These are phyloP conservation scores for Pecoramyces ruminantium DNA, from an alignment of 192 early-diverging fungal genomes.

Conservation along the genomic window DNA sequence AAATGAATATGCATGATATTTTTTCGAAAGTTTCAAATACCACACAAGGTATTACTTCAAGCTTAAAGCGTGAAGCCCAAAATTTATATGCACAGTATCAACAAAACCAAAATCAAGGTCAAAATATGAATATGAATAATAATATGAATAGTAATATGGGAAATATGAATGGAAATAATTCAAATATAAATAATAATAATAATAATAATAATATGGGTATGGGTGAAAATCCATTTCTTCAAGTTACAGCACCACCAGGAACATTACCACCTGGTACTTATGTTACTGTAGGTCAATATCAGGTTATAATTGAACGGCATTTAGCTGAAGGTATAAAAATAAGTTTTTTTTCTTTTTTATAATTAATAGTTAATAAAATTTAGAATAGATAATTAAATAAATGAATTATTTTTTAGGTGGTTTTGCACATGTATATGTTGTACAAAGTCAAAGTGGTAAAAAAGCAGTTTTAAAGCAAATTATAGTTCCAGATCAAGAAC, in stretches of 20 bases:
- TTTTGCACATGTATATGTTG: slow-evolving; percentile 82
- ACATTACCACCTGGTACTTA: slow-evolving; percentile 44
- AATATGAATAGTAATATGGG: background rate
- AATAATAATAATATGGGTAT: background rate
- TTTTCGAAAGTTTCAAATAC: background rate
- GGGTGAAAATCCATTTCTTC: background rate
- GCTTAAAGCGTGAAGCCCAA: background rate
- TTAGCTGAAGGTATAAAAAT: slow-evolving; percentile 69
- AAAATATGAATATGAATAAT: background rate
- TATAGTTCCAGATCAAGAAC: slow-evolving; percentile 46
- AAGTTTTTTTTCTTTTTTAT: too few relatives aligned
- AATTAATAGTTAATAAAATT: too few relatives aligned
- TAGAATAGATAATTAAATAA: too few relatives aligned
- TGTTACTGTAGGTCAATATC: slow-evolving; percentile 29
- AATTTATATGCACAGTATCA: background rate
- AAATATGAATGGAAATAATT: background rate
- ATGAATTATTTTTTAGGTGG: slow-evolving; percentile 47
- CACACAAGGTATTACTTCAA: background rate
- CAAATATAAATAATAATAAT: background rate
- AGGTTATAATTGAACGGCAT: slow-evolving; percentile 51
- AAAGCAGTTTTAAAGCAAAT: slow-evolving; percentile 68
- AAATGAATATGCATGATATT: background rate
- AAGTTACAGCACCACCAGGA: slow-evolving; percentile 14
- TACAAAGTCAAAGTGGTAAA: slow-evolving; percentile 25
- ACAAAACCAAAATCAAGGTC: background rate